Evolutionary conservation across 768 basidiomycete species (phyloP), one percentile per base, ranked within the genome.

Genomic region (Leccinum imitatum): DNA sequence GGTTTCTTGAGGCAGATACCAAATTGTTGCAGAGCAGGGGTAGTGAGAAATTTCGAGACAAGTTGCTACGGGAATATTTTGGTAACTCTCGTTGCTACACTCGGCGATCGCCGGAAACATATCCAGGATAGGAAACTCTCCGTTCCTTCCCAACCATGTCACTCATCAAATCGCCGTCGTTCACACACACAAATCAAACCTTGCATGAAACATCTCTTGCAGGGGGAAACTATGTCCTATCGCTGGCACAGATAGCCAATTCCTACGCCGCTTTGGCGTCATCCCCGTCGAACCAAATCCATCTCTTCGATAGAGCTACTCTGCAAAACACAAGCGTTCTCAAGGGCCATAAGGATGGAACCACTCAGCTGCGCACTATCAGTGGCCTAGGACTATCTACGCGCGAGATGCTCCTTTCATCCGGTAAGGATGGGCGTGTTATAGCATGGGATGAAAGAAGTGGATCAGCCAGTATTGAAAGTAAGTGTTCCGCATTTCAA

Each of bases 361-460:
- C 82, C 2, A 87, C 89, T 0, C 78, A 80, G 37, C 73, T 91
- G 51, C 77, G 79, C 55, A 72, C 81, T 0, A 74, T 82, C 0
- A 64, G 75, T 19, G 69, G 73, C 15, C 67, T 87, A 3, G 78
- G 78, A 1, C 79, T 79, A 2, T 67, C 75, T 1, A 64, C 74
- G 39, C 76, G 77, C 11, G 77, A 77, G 30, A 77, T 75, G 39
- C 76, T 92, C 6, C 67, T 90, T 17, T 87, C 89, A 2, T 85
- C 84, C 11, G 89, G 91, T 2, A 84, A 80, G 63, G 90, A 92
- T 63, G 90, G 90, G 2, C 77, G 79, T 55, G 82, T 93, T 57
- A 84, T 82, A 60, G 79, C 85, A 31, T 93, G 91, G 91, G 91
- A 93, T 70, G 82, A 84, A 57, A 82, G 91, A 58, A 76, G 82